Conservation (phyloP, 495 filamentous ascomycete genomes). For the Cercophora samala region DNA sequence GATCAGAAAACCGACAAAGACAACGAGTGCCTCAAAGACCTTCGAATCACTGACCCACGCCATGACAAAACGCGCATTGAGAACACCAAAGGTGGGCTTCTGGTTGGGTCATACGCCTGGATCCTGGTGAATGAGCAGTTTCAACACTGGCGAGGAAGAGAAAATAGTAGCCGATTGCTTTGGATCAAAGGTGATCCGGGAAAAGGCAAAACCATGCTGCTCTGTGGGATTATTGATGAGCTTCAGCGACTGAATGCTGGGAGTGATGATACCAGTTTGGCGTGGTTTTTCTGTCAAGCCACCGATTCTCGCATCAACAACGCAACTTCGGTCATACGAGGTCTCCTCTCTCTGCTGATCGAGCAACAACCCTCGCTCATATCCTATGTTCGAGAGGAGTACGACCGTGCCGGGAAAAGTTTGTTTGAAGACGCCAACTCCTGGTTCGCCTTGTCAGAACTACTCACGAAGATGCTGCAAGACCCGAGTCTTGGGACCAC, state of each 20-base stretch:
- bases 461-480: not conserved
- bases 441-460: not conserved
- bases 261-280: conserved; percentile 13
- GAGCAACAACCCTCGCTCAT: conserved; percentile 4
- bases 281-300: conserved; percentile 46
- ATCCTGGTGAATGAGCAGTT: conserved; percentile 20
- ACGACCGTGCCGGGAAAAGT: not conserved
- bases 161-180: conserved; percentile 36
- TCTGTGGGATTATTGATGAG: conserved; percentile 45
- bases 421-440: not conserved
- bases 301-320: conserved; percentile 27
- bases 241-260: conserved; percentile 12
- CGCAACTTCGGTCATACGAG: conserved; percentile 39
- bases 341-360: conserved; percentile 42
- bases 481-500: conserved; percentile 16
- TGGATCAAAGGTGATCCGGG: conserved; percentile 34
- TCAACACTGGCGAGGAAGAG: conserved; percentile 32
- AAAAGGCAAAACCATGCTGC: conserved; percentile 44
- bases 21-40: no score
- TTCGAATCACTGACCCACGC: no score
- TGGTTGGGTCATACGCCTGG: no score
- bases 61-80: no score
- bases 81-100: no score
- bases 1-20: no score
- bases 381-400: not conserved